A percentile compares a stretch with the other conserved stretches of the same genome.
Conservation (phyloP, 495 filamentous ascomycete species). For the Tricharina praecox region DNA sequence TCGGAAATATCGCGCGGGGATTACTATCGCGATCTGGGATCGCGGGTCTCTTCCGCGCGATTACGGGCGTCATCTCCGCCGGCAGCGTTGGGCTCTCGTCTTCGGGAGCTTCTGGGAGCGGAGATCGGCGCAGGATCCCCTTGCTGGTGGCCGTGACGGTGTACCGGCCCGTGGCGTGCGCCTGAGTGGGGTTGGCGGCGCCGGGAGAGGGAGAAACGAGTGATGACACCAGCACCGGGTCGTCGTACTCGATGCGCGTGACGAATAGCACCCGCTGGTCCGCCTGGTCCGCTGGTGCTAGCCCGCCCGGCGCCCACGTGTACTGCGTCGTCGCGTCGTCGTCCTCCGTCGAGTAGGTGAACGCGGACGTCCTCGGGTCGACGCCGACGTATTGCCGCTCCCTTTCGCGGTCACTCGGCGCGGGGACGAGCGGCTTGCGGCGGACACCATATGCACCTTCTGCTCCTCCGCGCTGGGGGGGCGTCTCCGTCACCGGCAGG, state of each 20-base stretch:
- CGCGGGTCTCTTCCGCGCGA: not conserved
- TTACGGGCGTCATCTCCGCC: not conserved
- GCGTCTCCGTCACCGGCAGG: not conserved
- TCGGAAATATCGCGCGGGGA: constrained; percentile 1
- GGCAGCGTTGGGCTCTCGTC: not conserved
- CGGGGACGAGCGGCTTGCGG: no score
- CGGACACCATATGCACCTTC: no score
- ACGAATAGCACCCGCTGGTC: constrained; percentile 21
- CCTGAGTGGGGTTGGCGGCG: no score
- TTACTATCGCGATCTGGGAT: not conserved
- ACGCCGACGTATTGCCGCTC: no score
- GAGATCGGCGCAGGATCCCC: not conserved
- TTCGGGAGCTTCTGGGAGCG: not conserved
- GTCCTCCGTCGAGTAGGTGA: constrained; percentile 16
- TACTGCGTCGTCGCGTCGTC: constrained; percentile 14
- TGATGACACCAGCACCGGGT: constrained; percentile 4
- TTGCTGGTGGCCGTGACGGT: not conserved
- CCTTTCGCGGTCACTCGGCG: no score
- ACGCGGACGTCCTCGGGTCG: not conserved
- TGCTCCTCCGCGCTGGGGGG: no score
- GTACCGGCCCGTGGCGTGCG: not conserved
- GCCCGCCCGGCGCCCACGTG: constrained; percentile 6
- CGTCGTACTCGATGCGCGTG: constrained; percentile 9
- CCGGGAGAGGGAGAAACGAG: no score
- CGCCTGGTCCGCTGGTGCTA: constrained; percentile 5